Percentiles rank a stretch among this genome's conserved stretches.
Conservation (phyloP, 106 monocot species). For the Gastrodia elata region DNA sequence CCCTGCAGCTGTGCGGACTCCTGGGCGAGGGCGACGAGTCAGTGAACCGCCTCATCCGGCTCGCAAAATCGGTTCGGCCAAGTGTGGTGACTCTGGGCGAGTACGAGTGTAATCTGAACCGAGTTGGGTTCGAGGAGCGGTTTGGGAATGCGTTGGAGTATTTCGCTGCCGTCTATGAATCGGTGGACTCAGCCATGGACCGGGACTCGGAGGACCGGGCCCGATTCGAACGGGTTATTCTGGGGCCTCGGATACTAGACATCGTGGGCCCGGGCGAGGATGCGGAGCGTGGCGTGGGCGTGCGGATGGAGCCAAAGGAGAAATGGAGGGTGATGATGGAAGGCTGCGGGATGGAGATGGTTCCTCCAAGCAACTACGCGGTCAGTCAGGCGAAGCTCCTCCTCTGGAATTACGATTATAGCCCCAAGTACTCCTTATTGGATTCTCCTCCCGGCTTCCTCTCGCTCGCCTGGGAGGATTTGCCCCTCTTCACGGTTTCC, state of each 20-base stretch:
- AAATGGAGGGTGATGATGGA: slow-evolving; percentile 74
- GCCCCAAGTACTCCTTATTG: slow-evolving; percentile 52
- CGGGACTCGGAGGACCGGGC: slow-evolving; percentile 52
- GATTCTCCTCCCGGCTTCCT: slow-evolving; percentile 62
- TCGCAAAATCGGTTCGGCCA: slow-evolving; percentile 57
- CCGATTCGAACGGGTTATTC: slow-evolving; percentile 50
- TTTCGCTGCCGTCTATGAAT: slow-evolving; percentile 73
- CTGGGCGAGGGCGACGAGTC: slow-evolving; percentile 35
- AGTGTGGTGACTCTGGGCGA: slow-evolving; percentile 81
- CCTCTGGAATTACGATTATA: slow-evolving; percentile 90
- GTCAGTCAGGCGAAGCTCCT: slow-evolving; percentile 83
- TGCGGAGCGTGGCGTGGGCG: slow-evolving; percentile 26
- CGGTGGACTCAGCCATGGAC: slow-evolving; percentile 59
- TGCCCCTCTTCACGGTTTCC: slow-evolving; percentile 74
- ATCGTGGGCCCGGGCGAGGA: slow-evolving; percentile 33
- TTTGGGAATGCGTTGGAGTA: slow-evolving; percentile 51
- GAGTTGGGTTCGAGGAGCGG: slow-evolving; percentile 43
- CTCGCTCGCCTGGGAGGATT: slow-evolving; percentile 66
- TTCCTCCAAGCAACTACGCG: slow-evolving; percentile 73
- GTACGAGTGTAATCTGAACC: slow-evolving; percentile 51
- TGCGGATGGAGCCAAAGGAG: slow-evolving; percentile 51
- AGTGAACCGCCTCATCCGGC: slow-evolving; percentile 30
- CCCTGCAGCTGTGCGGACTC: slow-evolving; percentile 68
- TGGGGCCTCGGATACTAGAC: slow-evolving; percentile 47
- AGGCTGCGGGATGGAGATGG: slow-evolving; percentile 36